Conservation (phyloP, 1,139 yeast genomes). For the Meyerozyma sp. region DNA sequence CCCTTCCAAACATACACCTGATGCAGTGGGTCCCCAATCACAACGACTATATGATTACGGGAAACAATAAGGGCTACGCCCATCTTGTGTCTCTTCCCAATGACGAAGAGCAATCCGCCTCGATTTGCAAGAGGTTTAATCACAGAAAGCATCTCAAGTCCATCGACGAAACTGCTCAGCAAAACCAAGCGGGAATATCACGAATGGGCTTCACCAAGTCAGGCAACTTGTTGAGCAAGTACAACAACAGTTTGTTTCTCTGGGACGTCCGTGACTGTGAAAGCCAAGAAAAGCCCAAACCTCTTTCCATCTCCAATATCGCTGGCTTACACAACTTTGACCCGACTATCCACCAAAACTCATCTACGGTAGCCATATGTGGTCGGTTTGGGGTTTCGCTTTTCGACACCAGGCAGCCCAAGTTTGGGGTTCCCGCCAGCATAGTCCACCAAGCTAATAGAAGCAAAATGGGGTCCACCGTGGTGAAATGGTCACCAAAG, state of each 20-base stretch:
- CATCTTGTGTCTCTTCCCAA: slow-evolving; percentile 64
- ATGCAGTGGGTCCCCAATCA: slow-evolving; percentile 55
- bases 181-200: slow-evolving; percentile 17
- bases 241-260: slow-evolving; percentile 57
- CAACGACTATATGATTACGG: slow-evolving; percentile 47
- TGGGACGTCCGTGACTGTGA: slow-evolving; percentile 66
- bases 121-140: slow-evolving; percentile 67
- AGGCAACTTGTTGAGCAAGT: slow-evolving; percentile 43
- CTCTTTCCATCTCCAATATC: slow-evolving; percentile 49
- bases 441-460: slow-evolving; percentile 10
- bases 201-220: slow-evolving; percentile 22
- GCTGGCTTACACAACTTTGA: slow-evolving; percentile 52
- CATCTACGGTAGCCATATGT: slow-evolving; percentile 46
- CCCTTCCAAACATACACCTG: slow-evolving; percentile 62
- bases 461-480: slow-evolving; percentile 23
- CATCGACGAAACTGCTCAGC: slow-evolving; percentile 19
- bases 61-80: slow-evolving; percentile 66
- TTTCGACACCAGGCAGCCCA: slow-evolving; percentile 54
- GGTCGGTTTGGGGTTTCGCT: slow-evolving; percentile 70
- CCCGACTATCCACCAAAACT: slow-evolving; percentile 31
- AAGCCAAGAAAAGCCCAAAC: slow-evolving; percentile 33
- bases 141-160: slow-evolving; percentile 55
- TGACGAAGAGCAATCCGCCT: slow-evolving; percentile 50
- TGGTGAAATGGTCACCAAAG: slow-evolving; percentile 59
- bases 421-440: slow-evolving; percentile 29